phyloP scores from a whole-genome alignment of 257 asterid genomes.

The Misopates orontium region DNA sequence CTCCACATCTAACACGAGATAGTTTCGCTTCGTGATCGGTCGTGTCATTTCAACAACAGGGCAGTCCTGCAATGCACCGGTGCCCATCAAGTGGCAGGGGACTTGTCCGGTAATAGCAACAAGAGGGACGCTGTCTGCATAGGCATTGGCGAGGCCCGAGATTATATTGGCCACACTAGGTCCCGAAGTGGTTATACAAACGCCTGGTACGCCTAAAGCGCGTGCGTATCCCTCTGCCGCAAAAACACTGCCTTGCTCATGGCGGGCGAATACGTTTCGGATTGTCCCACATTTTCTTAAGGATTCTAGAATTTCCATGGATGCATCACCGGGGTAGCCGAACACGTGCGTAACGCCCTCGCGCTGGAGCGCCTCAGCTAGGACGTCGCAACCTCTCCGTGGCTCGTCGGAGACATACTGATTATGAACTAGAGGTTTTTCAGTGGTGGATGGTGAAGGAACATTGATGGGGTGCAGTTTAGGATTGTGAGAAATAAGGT shows the following conservation, averaged over 20 bases:
- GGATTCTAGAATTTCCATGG: conserved; percentile 31
- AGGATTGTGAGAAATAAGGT: background rate
- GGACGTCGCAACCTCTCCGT: conserved; percentile 31
- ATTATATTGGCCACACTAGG: conserved; percentile 35
- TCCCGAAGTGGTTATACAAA: conserved; percentile 34
- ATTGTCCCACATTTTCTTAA: conserved; percentile 23
- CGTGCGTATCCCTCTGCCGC: conserved; percentile 38
- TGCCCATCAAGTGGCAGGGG: conserved; percentile 30
- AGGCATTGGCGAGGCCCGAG: conserved; percentile 31
- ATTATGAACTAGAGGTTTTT: background rate
- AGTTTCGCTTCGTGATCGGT: conserved; percentile 27
- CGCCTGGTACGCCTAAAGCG: conserved; percentile 27
- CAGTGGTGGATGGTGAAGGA: background rate
- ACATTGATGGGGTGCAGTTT: conserved; percentile 19
- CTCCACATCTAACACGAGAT: conserved; percentile 26
- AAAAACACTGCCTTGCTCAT: conserved; percentile 34
- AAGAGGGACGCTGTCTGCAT: conserved; percentile 26
- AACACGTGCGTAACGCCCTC: conserved; percentile 31
- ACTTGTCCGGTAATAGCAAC: conserved; percentile 35
- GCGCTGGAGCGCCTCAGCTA: conserved; percentile 30
- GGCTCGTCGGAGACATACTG: conserved; percentile 12
- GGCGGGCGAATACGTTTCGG: conserved; percentile 28
- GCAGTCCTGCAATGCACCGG: conserved; percentile 31
- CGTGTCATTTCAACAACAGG: conserved; percentile 30
- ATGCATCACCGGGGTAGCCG: conserved; percentile 33